Evolutionary conservation across 345 rosid genomes (phyloP), one percentile per base, ranked within the genome.

Genomic region (Nephelium lappaceum): DNA sequence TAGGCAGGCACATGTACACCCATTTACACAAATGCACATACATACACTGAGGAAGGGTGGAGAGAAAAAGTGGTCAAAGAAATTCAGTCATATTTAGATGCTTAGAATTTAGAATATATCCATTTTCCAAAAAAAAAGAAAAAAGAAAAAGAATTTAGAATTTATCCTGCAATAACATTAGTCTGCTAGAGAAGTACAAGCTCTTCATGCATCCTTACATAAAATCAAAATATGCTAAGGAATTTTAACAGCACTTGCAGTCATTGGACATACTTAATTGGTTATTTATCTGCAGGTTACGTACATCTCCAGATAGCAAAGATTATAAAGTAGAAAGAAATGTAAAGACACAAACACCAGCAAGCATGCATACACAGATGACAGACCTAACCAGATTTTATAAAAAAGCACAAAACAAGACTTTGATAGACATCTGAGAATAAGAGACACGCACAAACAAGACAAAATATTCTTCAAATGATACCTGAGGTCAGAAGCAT

Each of bases 401-500:
- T 1, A 45, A 45, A 11, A 45, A 3, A 31, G 36, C 36, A 31
- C 36, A 31, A 21, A 62, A 51, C 36, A 55, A 43, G 68, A 18
- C 47, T 74, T n/a, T 63, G 42, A 63, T 16, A 63, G 21, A 43
- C 12, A 21, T 42, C 21, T 62, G 12, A 53, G 72, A 67, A n/a
- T 36, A 57, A 24, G 5, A 45, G 73, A 23, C 53, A 38, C 61
- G 63, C 74, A 73, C 55, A 39, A 72, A 67, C 18, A 57, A 45
- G 47, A 62, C 11, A 63, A 6, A 38, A 60, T 36, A 24, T 25
- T 15, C 11, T 67, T 31, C 19, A 79, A 75, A n/a, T 39, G 49
- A 47, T 90, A 96, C 99, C 99, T 90, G 77, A 96, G 93, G 51
- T 85, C 95, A 79, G 99, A 93, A 72, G 89, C 90, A 88, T 94